Evolutionary conservation across 2,329 filamentous ascomycete species (phyloP), one percentile per base, ranked within the genome.

Genomic region (Colletotrichum siamense): DNA sequence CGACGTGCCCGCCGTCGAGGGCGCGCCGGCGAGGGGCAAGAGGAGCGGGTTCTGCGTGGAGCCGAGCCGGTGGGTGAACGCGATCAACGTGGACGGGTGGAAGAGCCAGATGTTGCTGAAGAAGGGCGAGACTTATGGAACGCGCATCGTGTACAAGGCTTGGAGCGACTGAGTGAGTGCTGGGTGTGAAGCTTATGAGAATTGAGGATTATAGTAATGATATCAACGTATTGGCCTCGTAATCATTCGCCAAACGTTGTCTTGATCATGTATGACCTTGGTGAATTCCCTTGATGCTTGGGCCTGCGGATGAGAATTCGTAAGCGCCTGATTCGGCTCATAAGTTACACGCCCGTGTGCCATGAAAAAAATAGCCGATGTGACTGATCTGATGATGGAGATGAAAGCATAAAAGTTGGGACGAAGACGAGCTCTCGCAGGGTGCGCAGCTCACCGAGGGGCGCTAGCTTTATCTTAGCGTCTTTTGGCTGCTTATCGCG

Each of bases 11-110:
- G 93, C 88, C 34, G 88, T 92, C 5, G 89, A 88, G n/a, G 89
- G 89, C 4, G 84, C 91, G 32, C 91, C 94, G 0, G 92, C 93
- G 1, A 91, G 95, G 65, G 91, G 90, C 0, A 82, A 91, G 6
- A 91, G 95, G 65, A 92, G 93, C 61, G 96, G 94, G 0, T 98
- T 99, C 87, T 98, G 96, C 84, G 93, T 98, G 59, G 97, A 99
- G 88, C 96, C 96, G 0, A 95, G 95, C 81, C 92, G 97, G 26
- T 99, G 94, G 84, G 94, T 98, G 72, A 97, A 99, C 84, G 96
- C 96, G 1, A 88, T 93, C 81, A 98, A 98, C 81, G 92, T 94
- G 65, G 91, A 94, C 0, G 92, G 94, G 81, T 98, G 96, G 95
- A 94, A 91, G 86, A 87, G 87, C 69, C 95, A 95, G 92, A 92